Conservation (phyloP, 306 rosid genomes). For the Prunus mira region DNA sequence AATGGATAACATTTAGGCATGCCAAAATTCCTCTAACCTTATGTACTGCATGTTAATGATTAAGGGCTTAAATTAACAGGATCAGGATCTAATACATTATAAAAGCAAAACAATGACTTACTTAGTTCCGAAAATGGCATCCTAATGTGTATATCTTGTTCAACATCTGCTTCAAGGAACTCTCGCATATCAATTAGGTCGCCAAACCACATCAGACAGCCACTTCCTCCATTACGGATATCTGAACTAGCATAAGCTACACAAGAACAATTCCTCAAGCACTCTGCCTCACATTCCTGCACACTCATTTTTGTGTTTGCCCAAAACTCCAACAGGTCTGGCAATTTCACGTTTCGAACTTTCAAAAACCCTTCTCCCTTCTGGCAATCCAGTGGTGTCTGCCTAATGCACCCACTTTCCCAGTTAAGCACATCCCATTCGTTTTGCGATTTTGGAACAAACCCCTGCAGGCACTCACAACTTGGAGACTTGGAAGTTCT, state of each 20-base stretch:
- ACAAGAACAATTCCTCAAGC: constrained; percentile 42
- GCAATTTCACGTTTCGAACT: constrained; percentile 26
- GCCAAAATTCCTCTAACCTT: too few relatives aligned
- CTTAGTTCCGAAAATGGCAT: constrained; percentile 34
- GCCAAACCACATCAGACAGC: constrained; percentile 39
- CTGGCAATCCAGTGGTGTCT: constrained; percentile 24
- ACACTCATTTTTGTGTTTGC: constrained; percentile 17
- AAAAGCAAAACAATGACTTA: constrained; percentile 1
- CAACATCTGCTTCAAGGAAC: background rate
- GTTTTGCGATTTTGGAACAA: constrained; percentile 19
- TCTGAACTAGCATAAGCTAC: constrained; percentile 35
- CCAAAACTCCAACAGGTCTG: constrained; percentile 30
- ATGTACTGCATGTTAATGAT: too few relatives aligned
- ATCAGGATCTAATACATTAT: background rate
- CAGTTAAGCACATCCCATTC: constrained; percentile 21
- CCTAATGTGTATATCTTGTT: constrained; percentile 31
- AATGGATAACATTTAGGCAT: too few relatives aligned
- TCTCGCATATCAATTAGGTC: constrained; percentile 34
- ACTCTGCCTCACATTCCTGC: constrained; percentile 26
- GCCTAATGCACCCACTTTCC: constrained; percentile 30
- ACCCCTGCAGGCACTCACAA: constrained; percentile 38
- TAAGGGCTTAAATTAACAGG: too few relatives aligned
- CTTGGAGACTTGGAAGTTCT: background rate
- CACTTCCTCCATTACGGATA: constrained; percentile 22
- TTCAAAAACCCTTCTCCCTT: constrained; percentile 28